A percentile compares a stretch with the other conserved stretches of the same genome.
Conservation (phyloP, 805 yeast genomes). For the Lachancea waltii region DNA sequence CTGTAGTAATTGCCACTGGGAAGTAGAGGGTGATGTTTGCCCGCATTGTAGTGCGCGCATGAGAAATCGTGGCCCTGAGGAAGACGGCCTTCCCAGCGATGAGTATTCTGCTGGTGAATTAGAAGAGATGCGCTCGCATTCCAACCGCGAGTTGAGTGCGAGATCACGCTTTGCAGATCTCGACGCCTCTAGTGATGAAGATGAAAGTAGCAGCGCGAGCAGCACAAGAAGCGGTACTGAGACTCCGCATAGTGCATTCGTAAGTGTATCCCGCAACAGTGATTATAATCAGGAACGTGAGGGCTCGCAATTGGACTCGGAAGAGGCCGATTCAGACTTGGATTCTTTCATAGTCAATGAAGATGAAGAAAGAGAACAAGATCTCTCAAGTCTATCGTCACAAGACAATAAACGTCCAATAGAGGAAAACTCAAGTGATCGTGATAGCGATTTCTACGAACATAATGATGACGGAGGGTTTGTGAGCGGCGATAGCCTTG, state of each 20-base stretch:
- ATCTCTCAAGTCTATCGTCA: neutral
- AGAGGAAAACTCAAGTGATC: neutral
- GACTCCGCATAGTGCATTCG: no score
- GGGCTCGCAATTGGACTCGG: neutral
- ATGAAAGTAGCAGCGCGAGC: no score
- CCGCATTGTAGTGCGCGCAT: conserved; percentile 60
- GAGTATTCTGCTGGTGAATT: conserved; percentile 27
- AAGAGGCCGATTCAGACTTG: conserved; percentile 6
- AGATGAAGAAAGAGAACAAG: conserved; percentile 13
- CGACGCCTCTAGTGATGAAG: no score
- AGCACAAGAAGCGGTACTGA: no score
- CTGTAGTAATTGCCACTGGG: conserved; percentile 78
- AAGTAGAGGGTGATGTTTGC: conserved; percentile 60
- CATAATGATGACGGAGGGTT: conserved; percentile 26
- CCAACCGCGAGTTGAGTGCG: neutral
- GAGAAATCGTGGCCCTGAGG: conserved; percentile 18
- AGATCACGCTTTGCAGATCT: no score
- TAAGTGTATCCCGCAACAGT: no score
- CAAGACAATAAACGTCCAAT: neutral
- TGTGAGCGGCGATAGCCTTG: conserved; percentile 30
- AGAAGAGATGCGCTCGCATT: conserved; percentile 10
- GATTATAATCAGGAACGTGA: neutral
- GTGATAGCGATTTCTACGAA: conserved; percentile 27
- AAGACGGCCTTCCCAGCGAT: conserved; percentile 13
- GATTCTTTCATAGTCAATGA: conserved; percentile 12